A percentile compares a stretch with the other conserved stretches of the same genome.
Conservation (phyloP, 2,329 filamentous ascomycete species). For the Pseudopyricularia cyperi region DNA sequence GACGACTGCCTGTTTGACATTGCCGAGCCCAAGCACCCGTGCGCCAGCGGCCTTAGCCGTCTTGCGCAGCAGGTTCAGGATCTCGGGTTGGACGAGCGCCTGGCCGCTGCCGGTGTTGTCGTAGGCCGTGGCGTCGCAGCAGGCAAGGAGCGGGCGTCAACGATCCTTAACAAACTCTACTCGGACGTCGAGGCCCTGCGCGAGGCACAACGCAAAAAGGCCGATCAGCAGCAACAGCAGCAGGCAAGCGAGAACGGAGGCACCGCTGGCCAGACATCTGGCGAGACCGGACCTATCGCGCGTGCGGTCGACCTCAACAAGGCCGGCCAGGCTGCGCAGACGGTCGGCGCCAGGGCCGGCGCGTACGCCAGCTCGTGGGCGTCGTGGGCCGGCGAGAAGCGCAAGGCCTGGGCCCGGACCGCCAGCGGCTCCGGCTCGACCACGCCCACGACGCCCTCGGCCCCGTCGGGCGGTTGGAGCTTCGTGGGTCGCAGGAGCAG, state of each 20-base stretch:
- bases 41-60: constrained; percentile 76
- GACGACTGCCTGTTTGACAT: constrained; percentile 90
- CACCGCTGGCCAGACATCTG: neutral
- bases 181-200: constrained; percentile 76
- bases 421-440: neutral
- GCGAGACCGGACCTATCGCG: neutral
- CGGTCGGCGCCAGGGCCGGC: constrained; percentile 42
- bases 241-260: neutral
- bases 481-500: constrained; percentile 1
- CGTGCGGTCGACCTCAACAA: constrained; percentile 22
- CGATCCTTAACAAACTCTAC: constrained; percentile 79
- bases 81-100: constrained; percentile 80
- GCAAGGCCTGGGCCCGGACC: constrained; percentile 33
- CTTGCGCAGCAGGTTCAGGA: constrained; percentile 88
- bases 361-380: constrained; percentile 59
- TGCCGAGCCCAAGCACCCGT: constrained; percentile 84
- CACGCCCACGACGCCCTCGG: neutral
- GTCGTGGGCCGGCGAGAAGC: constrained; percentile 62
- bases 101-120: constrained; percentile 71
- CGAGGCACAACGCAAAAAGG: constrained; percentile 54
- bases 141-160: constrained; percentile 76
- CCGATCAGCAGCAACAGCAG: constrained; percentile 31
- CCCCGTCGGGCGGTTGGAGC: constrained; percentile 2
- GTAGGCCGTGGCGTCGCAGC: constrained; percentile 82
- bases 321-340: constrained; percentile 30